Conservation (phyloP, 768 basidiomycete genomes). For the Agaricus sinodeliciosus region DNA sequence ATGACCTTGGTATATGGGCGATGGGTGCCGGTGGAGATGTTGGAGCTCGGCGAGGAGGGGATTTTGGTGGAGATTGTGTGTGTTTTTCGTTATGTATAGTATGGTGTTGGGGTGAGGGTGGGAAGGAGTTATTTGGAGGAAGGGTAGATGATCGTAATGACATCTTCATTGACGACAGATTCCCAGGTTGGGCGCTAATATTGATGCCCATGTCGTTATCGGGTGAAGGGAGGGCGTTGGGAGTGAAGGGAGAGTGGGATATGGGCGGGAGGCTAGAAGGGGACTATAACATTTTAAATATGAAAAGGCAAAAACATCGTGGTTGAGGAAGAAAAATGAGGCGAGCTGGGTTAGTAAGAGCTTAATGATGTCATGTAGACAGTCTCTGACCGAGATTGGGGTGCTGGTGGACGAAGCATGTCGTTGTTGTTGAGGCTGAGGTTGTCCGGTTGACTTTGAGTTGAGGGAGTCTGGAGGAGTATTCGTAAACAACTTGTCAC, state of each 20-base stretch:
- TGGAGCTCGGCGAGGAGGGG: slow-evolving; percentile 1
- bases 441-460: slow-evolving; percentile 1
- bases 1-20: background rate
- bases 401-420: slow-evolving; percentile 13
- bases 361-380: slow-evolving; percentile 17
- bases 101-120: background rate
- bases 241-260: slow-evolving; percentile 3
- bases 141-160: slow-evolving; percentile 4
- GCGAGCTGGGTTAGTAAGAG: background rate
- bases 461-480: slow-evolving; percentile 10
- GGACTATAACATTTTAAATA: background rate
- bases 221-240: slow-evolving; percentile 2
- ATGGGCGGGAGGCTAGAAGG: slow-evolving; percentile 7
- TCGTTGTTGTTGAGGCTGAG: slow-evolving; percentile 13
- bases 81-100: background rate
- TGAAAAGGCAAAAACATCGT: slow-evolving; percentile 1
- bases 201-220: slow-evolving; percentile 8
- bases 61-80: background rate
- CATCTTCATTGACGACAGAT: background rate
- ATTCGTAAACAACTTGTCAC: background rate
- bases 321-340: background rate
- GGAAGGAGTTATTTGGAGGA: background rate
- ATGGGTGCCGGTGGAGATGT: background rate
- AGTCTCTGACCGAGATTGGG: slow-evolving; percentile 17
- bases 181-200: background rate